A percentile compares a stretch with the other conserved stretches of the same genome.
Evolutionary conservation across 2,329 filamentous ascomycete genomes (phyloP).

Genomic region (Onygenales sp.): DNA sequence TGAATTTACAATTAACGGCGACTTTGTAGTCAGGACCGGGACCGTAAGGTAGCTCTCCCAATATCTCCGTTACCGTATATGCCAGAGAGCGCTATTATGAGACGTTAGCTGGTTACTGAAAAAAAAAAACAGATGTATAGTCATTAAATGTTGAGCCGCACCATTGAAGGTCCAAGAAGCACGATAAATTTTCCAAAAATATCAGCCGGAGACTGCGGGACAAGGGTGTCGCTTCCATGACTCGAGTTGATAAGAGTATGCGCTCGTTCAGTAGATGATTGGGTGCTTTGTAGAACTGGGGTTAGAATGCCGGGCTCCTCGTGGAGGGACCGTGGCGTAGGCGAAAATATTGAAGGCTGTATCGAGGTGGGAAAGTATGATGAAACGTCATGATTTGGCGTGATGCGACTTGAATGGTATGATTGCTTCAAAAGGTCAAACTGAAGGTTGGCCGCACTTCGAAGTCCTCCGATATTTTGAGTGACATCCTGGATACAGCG

Average conservation of each 20-base stretch:
- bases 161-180: conserved; percentile 82
- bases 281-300: neutral
- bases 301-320: neutral
- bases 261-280: neutral
- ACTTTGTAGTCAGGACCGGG: conserved; percentile 58
- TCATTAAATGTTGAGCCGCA: conserved; percentile 18
- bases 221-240: conserved; percentile 4
- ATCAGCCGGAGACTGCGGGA: conserved; percentile 50
- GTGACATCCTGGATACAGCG: conserved; percentile 76
- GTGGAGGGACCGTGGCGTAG: neutral
- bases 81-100: conserved; percentile 66
- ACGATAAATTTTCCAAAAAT: conserved; percentile 88
- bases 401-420: conserved; percentile 8
- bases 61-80: conserved; percentile 77
- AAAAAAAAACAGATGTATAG: neutral
- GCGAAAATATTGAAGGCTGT: conserved; percentile 7
- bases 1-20: conserved; percentile 67
- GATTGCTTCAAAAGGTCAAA: conserved; percentile 70
- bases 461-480: conserved; percentile 80
- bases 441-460: conserved; percentile 82
- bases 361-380: neutral
- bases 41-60: conserved; percentile 78
- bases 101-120: conserved; percentile 13
- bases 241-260: conserved; percentile 4
- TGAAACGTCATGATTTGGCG: conserved; percentile 10